Evolutionary conservation across 768 basidiomycete species (phyloP).

Genomic region (Hericium rajendrae): DNA sequence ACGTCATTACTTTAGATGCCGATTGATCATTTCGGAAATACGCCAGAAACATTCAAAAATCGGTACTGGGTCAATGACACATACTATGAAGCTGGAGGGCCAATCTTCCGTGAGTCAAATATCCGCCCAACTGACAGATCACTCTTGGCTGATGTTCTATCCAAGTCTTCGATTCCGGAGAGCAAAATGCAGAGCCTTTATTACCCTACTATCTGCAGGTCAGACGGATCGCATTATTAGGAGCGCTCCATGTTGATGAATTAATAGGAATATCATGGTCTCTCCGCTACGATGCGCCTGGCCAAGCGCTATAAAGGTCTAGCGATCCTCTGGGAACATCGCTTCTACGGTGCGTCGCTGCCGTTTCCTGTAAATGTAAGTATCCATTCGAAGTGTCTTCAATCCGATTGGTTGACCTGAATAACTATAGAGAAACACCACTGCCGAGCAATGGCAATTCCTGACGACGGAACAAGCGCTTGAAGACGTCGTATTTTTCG

Average conservation of each 20-base stretch:
- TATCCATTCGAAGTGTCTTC: too few relatives aligned
- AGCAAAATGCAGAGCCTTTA: neutral
- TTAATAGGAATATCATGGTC: constrained; percentile 36
- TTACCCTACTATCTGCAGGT: neutral
- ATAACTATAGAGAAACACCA: too few relatives aligned
- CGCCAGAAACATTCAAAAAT: constrained; percentile 30
- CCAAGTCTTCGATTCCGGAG: neutral
- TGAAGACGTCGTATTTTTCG: neutral
- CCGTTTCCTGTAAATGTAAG: neutral
- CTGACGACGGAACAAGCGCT: neutral
- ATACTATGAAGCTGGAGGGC: constrained; percentile 37
- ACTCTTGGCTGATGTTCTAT: neutral
- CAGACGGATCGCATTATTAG: neutral
- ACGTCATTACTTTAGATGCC: constrained; percentile 26
- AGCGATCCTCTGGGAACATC: constrained; percentile 42
- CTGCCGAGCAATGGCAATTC: neutral
- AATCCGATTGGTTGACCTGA: too few relatives aligned
- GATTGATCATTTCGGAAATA: constrained; percentile 34
- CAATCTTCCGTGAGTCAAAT: constrained; percentile 33
- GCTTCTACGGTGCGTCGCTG: constrained; percentile 37
- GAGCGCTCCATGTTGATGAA: neutral
- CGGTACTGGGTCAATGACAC: constrained; percentile 42
- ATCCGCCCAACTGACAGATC: neutral
- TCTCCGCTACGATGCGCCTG: constrained; percentile 37
- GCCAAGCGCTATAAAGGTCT: constrained; percentile 37